phyloP scores from a whole-genome alignment of 1,139 yeast species.

The Williopsis jadinii region DNA sequence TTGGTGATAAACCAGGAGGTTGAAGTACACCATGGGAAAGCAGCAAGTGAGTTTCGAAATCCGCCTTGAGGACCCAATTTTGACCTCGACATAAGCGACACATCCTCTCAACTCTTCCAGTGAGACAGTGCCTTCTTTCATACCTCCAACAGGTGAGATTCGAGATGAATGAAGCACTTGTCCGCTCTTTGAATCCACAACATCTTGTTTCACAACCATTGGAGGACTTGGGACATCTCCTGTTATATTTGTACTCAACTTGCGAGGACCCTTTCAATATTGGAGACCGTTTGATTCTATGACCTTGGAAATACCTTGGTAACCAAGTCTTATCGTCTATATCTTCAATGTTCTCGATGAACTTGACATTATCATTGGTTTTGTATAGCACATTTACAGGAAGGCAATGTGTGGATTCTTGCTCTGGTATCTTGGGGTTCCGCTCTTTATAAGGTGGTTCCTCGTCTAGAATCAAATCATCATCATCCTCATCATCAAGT shows the following conservation, averaged over 20 bases:
- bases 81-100: conserved; percentile 23
- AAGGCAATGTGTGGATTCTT: conserved; percentile 4
- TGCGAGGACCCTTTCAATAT: conserved; percentile 3
- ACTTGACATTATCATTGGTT: conserved; percentile 10
- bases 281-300: conserved; percentile 5
- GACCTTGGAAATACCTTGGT: conserved; percentile 19
- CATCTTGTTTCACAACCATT: neutral
- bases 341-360: conserved; percentile 6
- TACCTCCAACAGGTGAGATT: no score
- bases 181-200: no score
- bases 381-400: conserved; percentile 5
- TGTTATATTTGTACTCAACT: conserved; percentile 10
- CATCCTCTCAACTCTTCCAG: conserved; percentile 8
- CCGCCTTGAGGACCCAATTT: conserved; percentile 17
- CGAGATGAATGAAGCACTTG: no score
- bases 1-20: conserved; percentile 1
- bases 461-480: conserved; percentile 9
- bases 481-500: neutral
- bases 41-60: conserved; percentile 18
- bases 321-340: conserved; percentile 11
- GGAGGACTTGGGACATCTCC: conserved; percentile 6
- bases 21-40: conserved; percentile 23
- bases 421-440: neutral
- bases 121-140: no score
- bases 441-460: conserved; percentile 6